phyloP scores from a whole-genome alignment of 2,329 filamentous ascomycete genomes.

The Pyrenophora teres region DNA sequence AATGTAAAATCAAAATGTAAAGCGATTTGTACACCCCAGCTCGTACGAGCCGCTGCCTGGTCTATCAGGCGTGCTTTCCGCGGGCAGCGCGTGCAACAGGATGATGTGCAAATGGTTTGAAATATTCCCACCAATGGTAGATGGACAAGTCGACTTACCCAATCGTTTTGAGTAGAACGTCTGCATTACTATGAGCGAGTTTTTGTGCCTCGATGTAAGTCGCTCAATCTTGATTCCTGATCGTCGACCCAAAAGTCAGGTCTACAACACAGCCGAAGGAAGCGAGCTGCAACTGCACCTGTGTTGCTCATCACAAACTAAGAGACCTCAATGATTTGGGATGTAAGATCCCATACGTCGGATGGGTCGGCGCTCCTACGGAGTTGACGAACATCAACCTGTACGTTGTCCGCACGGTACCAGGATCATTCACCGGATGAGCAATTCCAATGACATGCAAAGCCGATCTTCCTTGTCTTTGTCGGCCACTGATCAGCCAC shows the following conservation, averaged over 20 bases:
- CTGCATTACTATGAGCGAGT: constrained; percentile 20
- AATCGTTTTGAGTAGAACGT: constrained; percentile 51
- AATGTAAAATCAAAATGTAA: too few relatives aligned
- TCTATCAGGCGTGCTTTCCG: too few relatives aligned
- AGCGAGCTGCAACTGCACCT: constrained; percentile 41
- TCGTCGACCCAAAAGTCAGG: background rate
- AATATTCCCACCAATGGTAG: constrained; percentile 43
- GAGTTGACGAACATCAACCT: constrained; percentile 56
- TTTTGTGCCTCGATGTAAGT: constrained; percentile 43
- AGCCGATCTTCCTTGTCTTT: constrained; percentile 51
- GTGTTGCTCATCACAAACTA: constrained; percentile 47
- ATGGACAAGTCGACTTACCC: constrained; percentile 42
- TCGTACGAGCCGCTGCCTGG: too few relatives aligned
- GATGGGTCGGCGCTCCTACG: constrained; percentile 33
- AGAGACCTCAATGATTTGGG: constrained; percentile 53
- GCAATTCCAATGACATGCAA: constrained; percentile 53
- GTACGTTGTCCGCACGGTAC: constrained; percentile 49
- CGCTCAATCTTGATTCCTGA: constrained; percentile 32
- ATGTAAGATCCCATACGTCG: constrained; percentile 50
- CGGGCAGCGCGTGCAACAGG: too few relatives aligned
- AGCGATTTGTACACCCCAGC: too few relatives aligned
- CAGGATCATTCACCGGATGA: constrained; percentile 51
- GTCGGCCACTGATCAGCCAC: constrained; percentile 53
- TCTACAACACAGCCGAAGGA: background rate
- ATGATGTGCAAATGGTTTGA: constrained; percentile 40